Percentiles rank a stretch among this genome's conserved stretches.
Evolutionary conservation across 805 yeast species (phyloP).

Genomic region (Wickerhamiella brachini): DNA sequence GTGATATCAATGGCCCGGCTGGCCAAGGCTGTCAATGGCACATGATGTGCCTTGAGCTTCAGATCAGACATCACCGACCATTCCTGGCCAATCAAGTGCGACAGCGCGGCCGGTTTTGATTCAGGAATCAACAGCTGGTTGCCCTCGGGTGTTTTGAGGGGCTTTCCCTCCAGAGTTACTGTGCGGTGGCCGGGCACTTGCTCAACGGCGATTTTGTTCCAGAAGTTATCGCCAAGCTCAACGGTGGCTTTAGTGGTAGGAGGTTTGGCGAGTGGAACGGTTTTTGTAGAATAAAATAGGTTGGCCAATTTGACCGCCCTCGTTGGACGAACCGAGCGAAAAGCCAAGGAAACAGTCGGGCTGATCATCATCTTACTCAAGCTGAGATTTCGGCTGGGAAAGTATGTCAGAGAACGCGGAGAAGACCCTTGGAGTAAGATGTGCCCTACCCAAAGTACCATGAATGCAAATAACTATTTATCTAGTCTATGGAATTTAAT

Average conservation of each 20-base stretch:
- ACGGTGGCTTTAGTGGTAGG: neutral
- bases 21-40: slow-evolving; percentile 79
- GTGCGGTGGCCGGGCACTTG: slow-evolving; percentile 28
- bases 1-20: slow-evolving; percentile 76
- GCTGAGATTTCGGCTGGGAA: too few relatives aligned
- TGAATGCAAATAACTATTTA: too few relatives aligned
- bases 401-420: too few relatives aligned
- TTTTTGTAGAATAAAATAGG: neutral
- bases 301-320: neutral
- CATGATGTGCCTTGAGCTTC: slow-evolving; percentile 56
- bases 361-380: too few relatives aligned
- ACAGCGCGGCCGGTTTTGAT: slow-evolving; percentile 35
- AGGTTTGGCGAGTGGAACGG: neutral
- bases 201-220: slow-evolving; percentile 55
- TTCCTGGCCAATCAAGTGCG: slow-evolving; percentile 68
- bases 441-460: too few relatives aligned
- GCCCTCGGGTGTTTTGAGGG: slow-evolving; percentile 78
- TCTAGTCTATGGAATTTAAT: too few relatives aligned
- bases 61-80: slow-evolving; percentile 62
- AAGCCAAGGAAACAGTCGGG: too few relatives aligned
- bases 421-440: too few relatives aligned
- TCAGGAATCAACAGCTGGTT: slow-evolving; percentile 51
- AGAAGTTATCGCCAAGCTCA: slow-evolving; percentile 38
- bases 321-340: neutral
- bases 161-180: slow-evolving; percentile 57